A percentile compares a stretch with the other conserved stretches of the same genome.
phyloP scores from a whole-genome alignment of 306 rosid genomes.

The Chamaecrista fasciculata region DNA sequence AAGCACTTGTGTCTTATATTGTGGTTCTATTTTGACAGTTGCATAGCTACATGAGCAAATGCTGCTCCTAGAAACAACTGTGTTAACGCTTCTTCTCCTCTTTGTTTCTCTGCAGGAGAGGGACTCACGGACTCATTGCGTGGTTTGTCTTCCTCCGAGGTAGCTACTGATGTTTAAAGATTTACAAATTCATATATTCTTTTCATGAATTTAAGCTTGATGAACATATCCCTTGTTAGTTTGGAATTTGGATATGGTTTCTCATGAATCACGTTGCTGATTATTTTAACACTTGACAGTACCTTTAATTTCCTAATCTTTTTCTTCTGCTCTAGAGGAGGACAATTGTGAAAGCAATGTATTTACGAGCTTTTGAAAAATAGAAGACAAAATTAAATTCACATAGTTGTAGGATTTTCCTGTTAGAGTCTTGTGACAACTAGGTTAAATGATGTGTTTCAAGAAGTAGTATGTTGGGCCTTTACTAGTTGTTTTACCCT shows the following conservation, averaged over 20 bases:
- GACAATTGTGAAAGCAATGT: neutral
- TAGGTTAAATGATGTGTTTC: neutral
- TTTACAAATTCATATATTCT: neutral
- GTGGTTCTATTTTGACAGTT: neutral
- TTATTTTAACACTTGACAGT: neutral
- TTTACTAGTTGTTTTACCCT: neutral
- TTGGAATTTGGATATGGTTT: neutral
- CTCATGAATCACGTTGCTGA: neutral
- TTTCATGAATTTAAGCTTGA: neutral
- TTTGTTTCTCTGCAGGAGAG: constrained; percentile 59
- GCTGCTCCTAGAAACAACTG: neutral
- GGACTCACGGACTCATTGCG: constrained; percentile 85
- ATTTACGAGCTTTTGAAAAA: neutral
- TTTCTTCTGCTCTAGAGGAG: neutral
- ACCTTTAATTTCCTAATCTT: neutral
- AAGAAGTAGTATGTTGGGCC: neutral
- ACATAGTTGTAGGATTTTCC: neutral
- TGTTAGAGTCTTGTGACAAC: neutral
- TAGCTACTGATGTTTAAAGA: constrained; percentile 25
- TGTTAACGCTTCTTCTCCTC: neutral
- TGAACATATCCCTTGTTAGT: neutral
- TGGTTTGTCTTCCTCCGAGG: constrained; percentile 83
- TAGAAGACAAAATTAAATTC: neutral
- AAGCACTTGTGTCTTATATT: no score
- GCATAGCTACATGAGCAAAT: neutral